Percentiles rank a stretch among this genome's conserved stretches.
Conservation (phyloP, 2,329 filamentous ascomycete genomes). For the Aspergillus transmontanensis region DNA sequence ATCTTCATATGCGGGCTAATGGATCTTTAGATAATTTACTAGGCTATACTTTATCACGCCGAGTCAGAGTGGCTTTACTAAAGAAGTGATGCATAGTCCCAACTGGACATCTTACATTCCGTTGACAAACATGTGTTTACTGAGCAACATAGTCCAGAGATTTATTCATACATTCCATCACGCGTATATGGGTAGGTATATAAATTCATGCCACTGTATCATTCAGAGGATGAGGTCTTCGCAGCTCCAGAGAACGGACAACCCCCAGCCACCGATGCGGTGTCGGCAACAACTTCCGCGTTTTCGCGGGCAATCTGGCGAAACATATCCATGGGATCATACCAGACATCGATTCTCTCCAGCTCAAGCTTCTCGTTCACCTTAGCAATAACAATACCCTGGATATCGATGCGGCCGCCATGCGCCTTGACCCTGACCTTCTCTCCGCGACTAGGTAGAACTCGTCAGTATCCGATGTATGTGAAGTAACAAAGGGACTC, state of each 20-base stretch:
- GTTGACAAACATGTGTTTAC: background rate
- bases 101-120: background rate
- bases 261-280: background rate
- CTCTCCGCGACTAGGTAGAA: constrained; percentile 56
- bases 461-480: background rate
- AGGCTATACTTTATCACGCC: background rate
- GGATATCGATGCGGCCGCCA: constrained; percentile 63
- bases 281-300: constrained; percentile 1
- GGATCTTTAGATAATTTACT: background rate
- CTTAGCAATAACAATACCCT: constrained; percentile 63
- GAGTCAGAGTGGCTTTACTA: background rate
- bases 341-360: constrained; percentile 64
- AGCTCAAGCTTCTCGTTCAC: constrained; percentile 64
- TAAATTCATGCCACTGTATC: background rate
- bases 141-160: background rate
- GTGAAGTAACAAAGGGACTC: constrained; percentile 29
- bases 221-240: background rate
- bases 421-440: constrained; percentile 65
- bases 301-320: constrained; percentile 55
- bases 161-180: background rate
- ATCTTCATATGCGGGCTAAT: no score
- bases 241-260: constrained; percentile 13
- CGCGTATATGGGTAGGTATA: background rate
- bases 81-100: background rate
- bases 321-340: constrained; percentile 69